A percentile compares a stretch with the other conserved stretches of the same genome.
Evolutionary conservation across 2,329 filamentous ascomycete genomes (phyloP).

Genomic region (Alternaria tenuissima): DNA sequence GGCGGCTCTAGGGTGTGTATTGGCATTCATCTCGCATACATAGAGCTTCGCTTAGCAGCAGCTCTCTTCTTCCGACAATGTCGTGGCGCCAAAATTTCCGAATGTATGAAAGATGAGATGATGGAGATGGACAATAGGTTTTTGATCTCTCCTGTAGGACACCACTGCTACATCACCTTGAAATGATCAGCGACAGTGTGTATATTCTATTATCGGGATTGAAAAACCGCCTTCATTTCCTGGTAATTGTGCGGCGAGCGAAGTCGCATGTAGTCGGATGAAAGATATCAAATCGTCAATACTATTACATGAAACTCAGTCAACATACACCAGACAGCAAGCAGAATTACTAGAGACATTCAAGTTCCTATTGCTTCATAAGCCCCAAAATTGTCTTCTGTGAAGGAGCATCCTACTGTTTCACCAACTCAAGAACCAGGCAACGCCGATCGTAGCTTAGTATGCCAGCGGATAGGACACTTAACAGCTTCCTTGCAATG

Average conservation of each 20-base stretch:
- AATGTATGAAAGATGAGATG: slow-evolving; percentile 41
- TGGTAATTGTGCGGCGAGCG: too few relatives aligned
- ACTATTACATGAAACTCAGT: neutral
- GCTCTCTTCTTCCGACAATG: slow-evolving; percentile 61
- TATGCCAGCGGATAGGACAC: neutral
- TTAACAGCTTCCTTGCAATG: slow-evolving; percentile 6
- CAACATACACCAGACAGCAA: neutral
- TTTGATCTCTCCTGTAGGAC: slow-evolving; percentile 51
- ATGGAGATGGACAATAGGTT: slow-evolving; percentile 55
- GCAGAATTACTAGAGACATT: neutral
- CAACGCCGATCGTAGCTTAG: neutral
- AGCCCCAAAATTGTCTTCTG: neutral
- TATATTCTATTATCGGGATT: neutral
- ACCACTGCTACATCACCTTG: slow-evolving; percentile 50
- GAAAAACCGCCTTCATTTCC: too few relatives aligned
- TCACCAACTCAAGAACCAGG: neutral
- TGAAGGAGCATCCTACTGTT: neutral
- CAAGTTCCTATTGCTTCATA: neutral
- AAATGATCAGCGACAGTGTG: neutral
- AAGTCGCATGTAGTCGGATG: neutral
- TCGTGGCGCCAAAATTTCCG: slow-evolving; percentile 33
- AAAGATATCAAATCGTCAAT: neutral
- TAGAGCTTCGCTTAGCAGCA: slow-evolving; percentile 61
- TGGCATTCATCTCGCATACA: slow-evolving; percentile 70
- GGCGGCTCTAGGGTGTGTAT: slow-evolving; percentile 73